Evolutionary conservation across 2,329 filamentous ascomycete species (phyloP), one percentile per base, ranked within the genome.

Genomic region (Talaromyces sp.): DNA sequence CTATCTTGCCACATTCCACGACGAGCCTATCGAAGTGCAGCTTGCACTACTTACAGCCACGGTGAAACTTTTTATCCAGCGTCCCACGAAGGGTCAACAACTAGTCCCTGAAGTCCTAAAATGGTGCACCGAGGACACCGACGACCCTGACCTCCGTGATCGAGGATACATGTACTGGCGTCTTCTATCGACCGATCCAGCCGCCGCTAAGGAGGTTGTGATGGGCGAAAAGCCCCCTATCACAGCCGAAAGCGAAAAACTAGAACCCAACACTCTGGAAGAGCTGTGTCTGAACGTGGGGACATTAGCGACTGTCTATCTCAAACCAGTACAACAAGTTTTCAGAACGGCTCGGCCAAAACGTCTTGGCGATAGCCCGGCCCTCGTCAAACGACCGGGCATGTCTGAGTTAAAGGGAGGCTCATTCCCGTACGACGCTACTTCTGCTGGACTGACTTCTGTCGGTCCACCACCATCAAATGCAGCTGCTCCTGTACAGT

Each of bases 91-190:
- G 73, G 95, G 92, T 28, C 93, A 96, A 71, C 88, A 96, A 59
- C 83, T 99, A 6, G 93, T 99, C 0, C 95, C 93, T 0, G 92
- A 92, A 71, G 93, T 98, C 2, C 82, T 99, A 58, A 98, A 98
- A 77, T 98, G 95, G 93, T 96, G 95, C 4, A 99, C 95, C 0
- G 95, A 98, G 75, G 95, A 98, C 75, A 98, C 93, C n/a, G 95
- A 99, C 73, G 97, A 99, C 76, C 95, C 95, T 0, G 95, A 99
- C 76, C 85, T 99, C 31, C 88, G 95, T 66, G 95, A 99, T 75
- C 84, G 95, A 70, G 95, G 95, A 0, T 99, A 97, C 81, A 98
- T 99, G 93, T 99, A 99, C 81, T 99, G 95, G 95, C 91, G 95
- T 4, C 84, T 99, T 14, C 83, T 99, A 1, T 96, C 92, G 1